Evolutionary conservation across 139 green algal genomes (phyloP).

Genomic region (Diplosphaera chodatii): DNA sequence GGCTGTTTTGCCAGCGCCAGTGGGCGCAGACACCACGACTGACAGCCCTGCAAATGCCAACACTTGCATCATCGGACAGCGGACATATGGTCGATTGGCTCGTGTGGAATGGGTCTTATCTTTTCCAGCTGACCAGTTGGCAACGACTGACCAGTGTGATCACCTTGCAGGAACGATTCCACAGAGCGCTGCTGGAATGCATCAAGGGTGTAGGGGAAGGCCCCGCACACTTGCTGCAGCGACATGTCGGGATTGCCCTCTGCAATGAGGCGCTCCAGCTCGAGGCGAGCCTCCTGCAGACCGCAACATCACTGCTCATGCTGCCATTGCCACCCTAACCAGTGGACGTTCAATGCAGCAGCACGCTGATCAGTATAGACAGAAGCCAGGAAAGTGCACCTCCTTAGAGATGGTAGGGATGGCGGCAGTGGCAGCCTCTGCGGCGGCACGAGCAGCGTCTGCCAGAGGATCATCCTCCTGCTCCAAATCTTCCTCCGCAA

Average conservation of each 20-base stretch:
- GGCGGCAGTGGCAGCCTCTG: not conserved
- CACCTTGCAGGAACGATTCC: constrained; percentile 59
- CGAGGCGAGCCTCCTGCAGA: constrained; percentile 9
- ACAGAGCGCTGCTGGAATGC: constrained; percentile 61
- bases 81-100: too few relatives aligned
- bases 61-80: too few relatives aligned
- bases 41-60: constrained; percentile 15
- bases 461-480: constrained; percentile 4
- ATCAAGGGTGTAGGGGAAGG: constrained; percentile 71
- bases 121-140: too few relatives aligned
- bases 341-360: not conserved
- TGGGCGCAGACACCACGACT: constrained; percentile 91
- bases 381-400: not conserved
- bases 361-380: too few relatives aligned
- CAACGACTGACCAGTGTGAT: too few relatives aligned
- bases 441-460: not conserved
- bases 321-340: too few relatives aligned
- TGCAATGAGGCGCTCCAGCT: constrained; percentile 50
- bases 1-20: constrained; percentile 93
- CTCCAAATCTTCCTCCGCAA: not conserved
- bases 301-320: too few relatives aligned
- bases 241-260: constrained; percentile 20
- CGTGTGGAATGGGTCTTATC: too few relatives aligned
- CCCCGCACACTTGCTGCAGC: not conserved
- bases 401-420: not conserved